Percentiles rank a stretch among this genome's conserved stretches.
Conservation (phyloP, 768 basidiomycete species). For the Dioszegia aurantiaca region DNA sequence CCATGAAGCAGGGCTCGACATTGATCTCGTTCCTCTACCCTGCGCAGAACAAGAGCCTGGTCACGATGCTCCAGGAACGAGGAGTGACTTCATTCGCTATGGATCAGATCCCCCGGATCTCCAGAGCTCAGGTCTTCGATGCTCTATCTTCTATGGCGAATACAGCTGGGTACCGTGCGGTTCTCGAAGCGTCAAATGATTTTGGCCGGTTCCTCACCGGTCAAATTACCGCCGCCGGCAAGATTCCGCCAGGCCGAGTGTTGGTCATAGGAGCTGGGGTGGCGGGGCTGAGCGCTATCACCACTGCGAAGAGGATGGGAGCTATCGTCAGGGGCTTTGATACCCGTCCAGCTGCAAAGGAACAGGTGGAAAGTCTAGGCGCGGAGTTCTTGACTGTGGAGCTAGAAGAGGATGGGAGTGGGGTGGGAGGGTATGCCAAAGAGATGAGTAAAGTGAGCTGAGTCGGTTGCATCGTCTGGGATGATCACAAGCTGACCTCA, state of each 20-base stretch:
- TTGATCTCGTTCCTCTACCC: slow-evolving; percentile 82
- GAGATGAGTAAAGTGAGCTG: slow-evolving; percentile 73
- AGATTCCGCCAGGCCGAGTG: slow-evolving; percentile 85
- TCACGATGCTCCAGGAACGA: slow-evolving; percentile 66
- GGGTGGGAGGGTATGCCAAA: slow-evolving; percentile 81
- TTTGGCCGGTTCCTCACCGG: slow-evolving; percentile 87
- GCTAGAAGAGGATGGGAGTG: slow-evolving; percentile 76
- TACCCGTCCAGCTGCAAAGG: slow-evolving; percentile 75
- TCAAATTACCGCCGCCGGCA: slow-evolving; percentile 72
- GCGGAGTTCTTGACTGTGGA: slow-evolving; percentile 84
- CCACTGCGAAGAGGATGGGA: slow-evolving; percentile 73
- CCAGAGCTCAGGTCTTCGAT: slow-evolving; percentile 84
- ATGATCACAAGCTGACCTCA: slow-evolving; percentile 15
- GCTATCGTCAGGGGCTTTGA: slow-evolving; percentile 88
- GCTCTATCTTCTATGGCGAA: slow-evolving; percentile 92
- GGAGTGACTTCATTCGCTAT: slow-evolving; percentile 71
- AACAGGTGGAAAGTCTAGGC: slow-evolving; percentile 85
- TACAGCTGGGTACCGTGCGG: slow-evolving; percentile 88
- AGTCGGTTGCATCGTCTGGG: too few species aligned
- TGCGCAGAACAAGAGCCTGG: slow-evolving; percentile 70
- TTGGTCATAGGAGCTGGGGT: slow-evolving; percentile 85
- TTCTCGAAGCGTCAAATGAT: slow-evolving; percentile 82
- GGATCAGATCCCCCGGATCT: slow-evolving; percentile 90
- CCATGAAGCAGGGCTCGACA: slow-evolving; percentile 70
- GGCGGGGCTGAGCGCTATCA: slow-evolving; percentile 82